Conservation (phyloP, 164 flowering plant species). For the Pachysandra terminalis region DNA sequence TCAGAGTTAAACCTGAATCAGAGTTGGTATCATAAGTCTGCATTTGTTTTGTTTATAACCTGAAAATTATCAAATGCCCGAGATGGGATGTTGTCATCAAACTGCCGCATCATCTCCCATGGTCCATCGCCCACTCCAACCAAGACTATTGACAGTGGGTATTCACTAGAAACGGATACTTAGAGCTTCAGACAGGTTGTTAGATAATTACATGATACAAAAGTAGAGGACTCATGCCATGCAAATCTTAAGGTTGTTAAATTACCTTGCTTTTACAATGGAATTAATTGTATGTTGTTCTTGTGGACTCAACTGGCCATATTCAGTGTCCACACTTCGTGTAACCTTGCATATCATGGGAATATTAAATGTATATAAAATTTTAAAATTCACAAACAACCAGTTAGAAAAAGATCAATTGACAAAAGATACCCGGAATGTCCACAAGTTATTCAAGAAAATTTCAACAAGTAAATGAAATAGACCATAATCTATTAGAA, state of each 20-base stretch:
- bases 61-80: conserved; percentile 55
- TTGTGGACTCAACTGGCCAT: conserved; percentile 40
- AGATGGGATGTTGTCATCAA: conserved; percentile 54
- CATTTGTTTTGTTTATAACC: conserved; percentile 19
- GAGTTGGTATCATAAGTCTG: background rate
- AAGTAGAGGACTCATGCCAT: background rate
- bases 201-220: background rate
- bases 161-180: conserved; percentile 26
- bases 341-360: conserved; percentile 32
- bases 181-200: conserved; percentile 2
- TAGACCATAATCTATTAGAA: background rate
- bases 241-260: background rate
- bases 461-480: too few relatives aligned
- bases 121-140: conserved; percentile 67
- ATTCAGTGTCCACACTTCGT: conserved; percentile 34
- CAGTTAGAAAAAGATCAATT: background rate
- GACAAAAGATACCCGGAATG: background rate
- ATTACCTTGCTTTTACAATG: conserved; percentile 51
- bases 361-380: conserved; percentile 5
- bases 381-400: background rate
- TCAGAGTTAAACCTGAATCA: background rate
- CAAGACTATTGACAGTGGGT: conserved; percentile 48
- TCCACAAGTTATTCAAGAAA: background rate
- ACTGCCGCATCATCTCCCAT: conserved; percentile 52
- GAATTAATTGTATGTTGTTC: conserved; percentile 46